Evolutionary conservation across 257 asterid genomes (phyloP), one percentile per base, ranked within the genome.

Genomic region (Solanum raphanifolium): DNA sequence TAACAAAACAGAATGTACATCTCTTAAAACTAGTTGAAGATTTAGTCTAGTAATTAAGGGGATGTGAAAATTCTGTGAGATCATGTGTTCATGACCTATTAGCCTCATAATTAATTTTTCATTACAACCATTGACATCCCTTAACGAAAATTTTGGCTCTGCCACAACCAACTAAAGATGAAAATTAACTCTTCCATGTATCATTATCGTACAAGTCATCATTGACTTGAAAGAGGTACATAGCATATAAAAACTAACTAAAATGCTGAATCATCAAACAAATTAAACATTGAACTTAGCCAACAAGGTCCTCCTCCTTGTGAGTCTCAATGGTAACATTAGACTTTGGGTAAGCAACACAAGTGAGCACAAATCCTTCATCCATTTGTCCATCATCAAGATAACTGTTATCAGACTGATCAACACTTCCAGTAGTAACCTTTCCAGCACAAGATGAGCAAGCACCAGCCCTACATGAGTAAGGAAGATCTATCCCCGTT

Each of bases 391-490:
- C 96, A 58, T 94, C 98, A 31, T 96, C 99, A 23, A 96, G 98
- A 87, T 86, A 96, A 23, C 68, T 60, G 88, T 91, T 94, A 84
- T 96, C 99, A 25, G 95, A 78, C 91, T 96, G 99, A 88, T 96
- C 99, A 0, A 96, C 94, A 46, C 0, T 11, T 12, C 99, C 98
- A 29, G 71, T 18, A 8, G 91, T 13, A 5, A 96, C 74, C 83
- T 94, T 94, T 0, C 98, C 98, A 52, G 94, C 96, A 90, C 98
- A 96, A 16, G 96, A 91, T 82, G 98, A 96, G 92, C 99, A 96
- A 1, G 99, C 92, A 1, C 98, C 98, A 9, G 98, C 95, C 68
- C 99, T 93, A 95, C 99, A 96, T 0, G 98, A 94, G 93, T 89
- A 95, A 1, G 99, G 98, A 55, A 94, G 90, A 0, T 95, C 99